These are phyloP conservation scores for Conticribra weissflogii DNA, from an alignment of 108 stramenopile genomes.

Conservation along the genomic window DNA sequence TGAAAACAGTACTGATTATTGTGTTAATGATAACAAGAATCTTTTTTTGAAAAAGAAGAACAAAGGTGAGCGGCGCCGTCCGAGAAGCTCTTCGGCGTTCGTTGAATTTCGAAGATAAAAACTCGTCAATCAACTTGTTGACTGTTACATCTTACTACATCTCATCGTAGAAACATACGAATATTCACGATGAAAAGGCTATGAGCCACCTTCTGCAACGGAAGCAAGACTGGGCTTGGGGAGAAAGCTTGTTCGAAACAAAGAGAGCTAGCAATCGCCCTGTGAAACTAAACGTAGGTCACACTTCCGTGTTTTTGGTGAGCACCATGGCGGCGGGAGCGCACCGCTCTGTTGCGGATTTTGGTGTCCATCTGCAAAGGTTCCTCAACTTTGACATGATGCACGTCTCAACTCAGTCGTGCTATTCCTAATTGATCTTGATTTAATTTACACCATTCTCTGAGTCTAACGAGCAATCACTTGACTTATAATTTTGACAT, in stretches of 20 bases:
- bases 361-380: too few relatives aligned
- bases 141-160: neutral
- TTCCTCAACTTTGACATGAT: neutral
- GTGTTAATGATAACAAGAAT: too few relatives aligned
- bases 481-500: neutral
- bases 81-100: too few relatives aligned
- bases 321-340: slow-evolving; percentile 14
- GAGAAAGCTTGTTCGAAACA: neutral
- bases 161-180: neutral
- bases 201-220: neutral
- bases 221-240: neutral
- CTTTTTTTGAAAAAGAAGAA: too few relatives aligned
- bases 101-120: too few relatives aligned
- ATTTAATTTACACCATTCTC: too few relatives aligned
- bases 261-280: neutral
- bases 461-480: neutral
- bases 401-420: neutral
- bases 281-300: neutral
- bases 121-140: too few relatives aligned
- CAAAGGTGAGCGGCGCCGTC: too few relatives aligned
- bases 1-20: too few relatives aligned
- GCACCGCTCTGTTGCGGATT: neutral
- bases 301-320: slow-evolving; percentile 6
- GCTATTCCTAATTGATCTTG: neutral
- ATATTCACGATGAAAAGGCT: neutral